Conservation (phyloP, 192 early-diverging fungal genomes). For the Entophlyctis helioformis region DNA sequence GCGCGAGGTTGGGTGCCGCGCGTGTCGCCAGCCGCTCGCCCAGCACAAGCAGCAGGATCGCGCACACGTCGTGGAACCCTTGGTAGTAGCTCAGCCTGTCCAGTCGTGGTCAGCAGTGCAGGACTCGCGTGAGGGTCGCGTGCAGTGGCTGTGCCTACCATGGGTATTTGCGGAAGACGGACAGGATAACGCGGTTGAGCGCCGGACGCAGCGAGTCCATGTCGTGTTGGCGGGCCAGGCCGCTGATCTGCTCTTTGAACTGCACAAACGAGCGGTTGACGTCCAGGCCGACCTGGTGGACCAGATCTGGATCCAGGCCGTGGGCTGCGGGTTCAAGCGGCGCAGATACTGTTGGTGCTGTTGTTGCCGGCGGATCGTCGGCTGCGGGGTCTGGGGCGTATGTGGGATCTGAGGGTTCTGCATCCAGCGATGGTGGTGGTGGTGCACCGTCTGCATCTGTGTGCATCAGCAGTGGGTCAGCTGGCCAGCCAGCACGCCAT, state of each 20-base stretch:
- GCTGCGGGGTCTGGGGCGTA: neutral
- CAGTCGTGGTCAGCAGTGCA: slow-evolving; percentile 53
- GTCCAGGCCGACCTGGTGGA: slow-evolving; percentile 14
- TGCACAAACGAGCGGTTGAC: slow-evolving; percentile 18
- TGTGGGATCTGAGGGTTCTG: neutral
- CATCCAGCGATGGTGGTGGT: slow-evolving; percentile 2
- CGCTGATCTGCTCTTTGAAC: slow-evolving; percentile 1
- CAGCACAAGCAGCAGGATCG: slow-evolving; percentile 10
- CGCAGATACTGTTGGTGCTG: neutral
- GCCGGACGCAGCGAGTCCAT: slow-evolving; percentile 1
- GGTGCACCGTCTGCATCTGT: neutral
- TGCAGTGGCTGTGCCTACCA: no score
- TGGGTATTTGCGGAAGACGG: slow-evolving; percentile 3
- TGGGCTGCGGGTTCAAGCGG: neutral
- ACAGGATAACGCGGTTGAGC: slow-evolving; percentile 4
- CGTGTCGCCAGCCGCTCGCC: slow-evolving; percentile 8
- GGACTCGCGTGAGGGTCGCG: no score
- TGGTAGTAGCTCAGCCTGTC: neutral
- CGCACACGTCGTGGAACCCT: slow-evolving; percentile 34
- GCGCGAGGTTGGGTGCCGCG: slow-evolving; percentile 40
- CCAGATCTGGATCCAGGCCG: no score
- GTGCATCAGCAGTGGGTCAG: neutral
- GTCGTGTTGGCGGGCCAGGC: neutral
- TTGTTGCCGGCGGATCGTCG: neutral
- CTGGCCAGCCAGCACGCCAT: neutral